Percentiles rank a stretch among this genome's conserved stretches.
These are phyloP conservation scores for Wallemia ichthyophaga DNA, from an alignment of 1,284 basidiomycete genomes.

Conservation along the genomic window DNA sequence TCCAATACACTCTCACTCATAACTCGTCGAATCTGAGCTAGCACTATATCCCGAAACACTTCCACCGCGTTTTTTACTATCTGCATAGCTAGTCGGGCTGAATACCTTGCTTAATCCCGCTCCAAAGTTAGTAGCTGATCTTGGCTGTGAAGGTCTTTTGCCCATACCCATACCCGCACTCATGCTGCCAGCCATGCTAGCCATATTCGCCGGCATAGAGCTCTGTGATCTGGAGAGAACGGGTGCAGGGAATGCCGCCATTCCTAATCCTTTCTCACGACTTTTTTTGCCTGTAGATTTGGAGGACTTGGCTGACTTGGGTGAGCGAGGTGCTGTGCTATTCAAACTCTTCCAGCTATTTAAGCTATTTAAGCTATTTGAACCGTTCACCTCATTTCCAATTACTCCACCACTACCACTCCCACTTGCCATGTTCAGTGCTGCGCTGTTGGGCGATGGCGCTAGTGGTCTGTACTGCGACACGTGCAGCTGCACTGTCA, in stretches of 20 bases:
- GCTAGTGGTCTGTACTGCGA: neutral
- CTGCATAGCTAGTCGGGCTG: neutral
- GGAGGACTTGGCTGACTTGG: too few relatives aligned
- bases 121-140: neutral
- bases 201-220: neutral
- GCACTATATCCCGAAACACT: neutral
- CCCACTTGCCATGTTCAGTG: neutral
- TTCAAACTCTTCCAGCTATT: too few relatives aligned
- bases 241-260: neutral
- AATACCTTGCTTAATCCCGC: neutral
- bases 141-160: neutral
- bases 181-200: too few relatives aligned
- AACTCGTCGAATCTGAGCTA: neutral
- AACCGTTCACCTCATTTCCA: too few relatives aligned
- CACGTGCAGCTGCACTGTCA: conserved; percentile 1
- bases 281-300: neutral
- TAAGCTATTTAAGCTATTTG: too few relatives aligned
- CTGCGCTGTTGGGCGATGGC: neutral
- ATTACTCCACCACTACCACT: too few relatives aligned
- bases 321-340: too few relatives aligned
- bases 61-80: neutral
- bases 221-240: neutral
- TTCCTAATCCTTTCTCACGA: neutral
- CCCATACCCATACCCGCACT: too few relatives aligned
- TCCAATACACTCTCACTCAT: neutral